Conservation (phyloP, 2,329 filamentous ascomycete species). For the Aspergillus tubingensis region DNA sequence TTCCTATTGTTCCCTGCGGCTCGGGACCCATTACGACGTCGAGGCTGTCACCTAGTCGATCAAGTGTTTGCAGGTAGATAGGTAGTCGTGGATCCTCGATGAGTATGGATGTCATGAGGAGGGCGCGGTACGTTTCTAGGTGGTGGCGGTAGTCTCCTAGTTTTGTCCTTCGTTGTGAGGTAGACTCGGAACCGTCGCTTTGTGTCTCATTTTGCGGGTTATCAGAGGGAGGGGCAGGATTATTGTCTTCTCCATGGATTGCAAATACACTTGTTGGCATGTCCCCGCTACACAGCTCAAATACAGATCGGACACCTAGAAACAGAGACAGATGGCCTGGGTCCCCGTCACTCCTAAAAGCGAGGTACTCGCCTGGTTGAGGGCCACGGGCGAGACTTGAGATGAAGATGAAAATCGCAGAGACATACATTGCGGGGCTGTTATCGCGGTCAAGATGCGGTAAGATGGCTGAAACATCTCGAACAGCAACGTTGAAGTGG, state of each 20-base stretch:
- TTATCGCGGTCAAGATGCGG: constrained; percentile 5
- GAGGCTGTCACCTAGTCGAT: neutral
- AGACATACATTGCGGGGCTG: constrained; percentile 9
- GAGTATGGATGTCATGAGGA: neutral
- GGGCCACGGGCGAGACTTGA: constrained; percentile 14
- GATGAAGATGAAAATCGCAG: constrained; percentile 14
- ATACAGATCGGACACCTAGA: constrained; percentile 16
- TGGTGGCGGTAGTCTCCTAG: neutral
- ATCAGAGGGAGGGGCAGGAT: no score
- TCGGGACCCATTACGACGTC: neutral
- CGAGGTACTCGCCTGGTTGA: constrained; percentile 17
- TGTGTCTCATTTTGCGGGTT: no score
- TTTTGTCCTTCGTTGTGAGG: no score
- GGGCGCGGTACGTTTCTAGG: neutral
- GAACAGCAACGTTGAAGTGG: constrained; percentile 13
- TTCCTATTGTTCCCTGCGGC: neutral
- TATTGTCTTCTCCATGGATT: neutral
- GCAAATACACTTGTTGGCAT: neutral
- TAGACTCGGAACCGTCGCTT: no score
- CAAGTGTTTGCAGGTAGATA: neutral
- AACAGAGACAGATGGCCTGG: constrained; percentile 11
- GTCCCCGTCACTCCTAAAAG: constrained; percentile 12
- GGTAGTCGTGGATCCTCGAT: neutral
- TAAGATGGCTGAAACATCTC: constrained; percentile 7
- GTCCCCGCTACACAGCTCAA: constrained; percentile 6